Conservation (phyloP, 75 land plant species). For the Pinus taeda region DNA sequence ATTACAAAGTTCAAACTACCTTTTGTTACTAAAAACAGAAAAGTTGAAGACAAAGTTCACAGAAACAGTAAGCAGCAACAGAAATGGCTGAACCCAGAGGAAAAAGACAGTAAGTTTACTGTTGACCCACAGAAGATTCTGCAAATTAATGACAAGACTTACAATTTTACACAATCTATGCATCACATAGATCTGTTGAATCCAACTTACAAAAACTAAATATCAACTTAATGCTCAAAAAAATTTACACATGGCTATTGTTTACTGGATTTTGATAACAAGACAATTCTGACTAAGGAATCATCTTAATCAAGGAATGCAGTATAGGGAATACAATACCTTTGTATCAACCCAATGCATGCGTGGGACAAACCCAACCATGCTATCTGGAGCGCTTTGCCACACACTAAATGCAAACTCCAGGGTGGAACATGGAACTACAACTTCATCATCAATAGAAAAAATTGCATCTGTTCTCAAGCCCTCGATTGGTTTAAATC, state of each 20-base stretch:
- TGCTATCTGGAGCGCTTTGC: slow-evolving; percentile 80
- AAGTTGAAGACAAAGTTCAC: too few species aligned
- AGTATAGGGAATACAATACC: slow-evolving; percentile 21
- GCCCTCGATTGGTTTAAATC: slow-evolving; percentile 80
- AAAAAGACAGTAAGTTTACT: not conserved
- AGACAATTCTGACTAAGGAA: not conserved
- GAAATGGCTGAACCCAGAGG: not conserved
- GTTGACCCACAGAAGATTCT: not conserved
- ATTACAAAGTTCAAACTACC: too few species aligned
- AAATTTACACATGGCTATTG: not conserved
- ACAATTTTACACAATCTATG: not conserved
- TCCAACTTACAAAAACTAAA: slow-evolving; percentile 3
- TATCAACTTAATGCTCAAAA: not conserved
- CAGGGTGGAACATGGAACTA: slow-evolving; percentile 74
- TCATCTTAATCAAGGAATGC: slow-evolving; percentile 4
- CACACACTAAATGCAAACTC: slow-evolving; percentile 88
- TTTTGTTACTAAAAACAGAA: too few species aligned
- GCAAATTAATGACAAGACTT: slow-evolving; percentile 4
- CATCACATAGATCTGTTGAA: not conserved
- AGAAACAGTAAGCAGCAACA: not conserved
- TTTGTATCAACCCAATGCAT: slow-evolving; percentile 72
- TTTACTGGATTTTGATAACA: too few species aligned
- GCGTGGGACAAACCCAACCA: slow-evolving; percentile 99
- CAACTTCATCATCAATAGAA: slow-evolving; percentile 94
- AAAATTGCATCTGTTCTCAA: slow-evolving; percentile 77